phyloP scores from a whole-genome alignment of 257 asterid species.

The Echium plantagineum region DNA sequence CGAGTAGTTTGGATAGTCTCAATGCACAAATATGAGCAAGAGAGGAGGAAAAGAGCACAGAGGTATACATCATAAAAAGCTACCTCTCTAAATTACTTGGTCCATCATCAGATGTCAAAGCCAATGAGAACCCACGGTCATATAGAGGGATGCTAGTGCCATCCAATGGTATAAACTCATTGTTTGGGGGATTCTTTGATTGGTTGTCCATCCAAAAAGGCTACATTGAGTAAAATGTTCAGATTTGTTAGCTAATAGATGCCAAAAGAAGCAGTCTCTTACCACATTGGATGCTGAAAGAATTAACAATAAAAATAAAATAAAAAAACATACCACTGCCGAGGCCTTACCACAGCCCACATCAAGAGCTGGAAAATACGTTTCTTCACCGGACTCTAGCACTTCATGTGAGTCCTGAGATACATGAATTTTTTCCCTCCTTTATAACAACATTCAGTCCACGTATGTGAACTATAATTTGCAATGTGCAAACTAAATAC shows the following conservation, averaged over 20 bases:
- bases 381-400: conserved; percentile 83
- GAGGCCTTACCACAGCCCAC: conserved; percentile 71
- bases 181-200: conserved; percentile 23
- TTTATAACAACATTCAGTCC: not conserved
- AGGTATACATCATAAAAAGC: not conserved
- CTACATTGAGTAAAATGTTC: conserved; percentile 32
- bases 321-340: conserved; percentile 53
- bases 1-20: not conserved
- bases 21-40: not conserved
- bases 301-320: not conserved
- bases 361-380: conserved; percentile 77
- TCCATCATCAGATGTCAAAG: conserved; percentile 58
- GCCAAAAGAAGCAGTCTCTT: not conserved
- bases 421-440: conserved; percentile 15
- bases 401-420: conserved; percentile 52
- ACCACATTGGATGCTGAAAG: not conserved
- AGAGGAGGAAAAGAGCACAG: not conserved
- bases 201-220: conserved; percentile 78
- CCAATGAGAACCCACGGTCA: conserved; percentile 86
- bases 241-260: conserved; percentile 2
- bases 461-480: not conserved
- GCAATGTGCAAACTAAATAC: no score
- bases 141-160: conserved; percentile 67
- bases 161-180: conserved; percentile 54
- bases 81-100: conserved; percentile 61